phyloP scores from a whole-genome alignment of 2,329 filamentous ascomycete genomes.

The Phyllosticta citrichinensis region DNA sequence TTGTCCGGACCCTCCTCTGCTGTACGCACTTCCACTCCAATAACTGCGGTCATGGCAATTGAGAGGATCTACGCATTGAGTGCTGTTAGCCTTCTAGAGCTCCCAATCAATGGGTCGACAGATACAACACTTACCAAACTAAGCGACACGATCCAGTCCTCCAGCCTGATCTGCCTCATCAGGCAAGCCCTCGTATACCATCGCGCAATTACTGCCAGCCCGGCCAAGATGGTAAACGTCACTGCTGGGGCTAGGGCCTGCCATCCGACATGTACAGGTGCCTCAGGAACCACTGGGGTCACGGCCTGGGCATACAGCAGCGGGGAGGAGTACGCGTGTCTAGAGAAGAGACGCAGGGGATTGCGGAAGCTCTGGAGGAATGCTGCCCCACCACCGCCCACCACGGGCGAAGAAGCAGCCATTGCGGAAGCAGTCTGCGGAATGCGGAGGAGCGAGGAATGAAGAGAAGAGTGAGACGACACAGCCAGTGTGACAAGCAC shows the following conservation, averaged over 20 bases:
- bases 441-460: neutral
- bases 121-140: slow-evolving; percentile 16
- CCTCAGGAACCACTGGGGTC: neutral
- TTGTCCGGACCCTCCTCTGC: neutral
- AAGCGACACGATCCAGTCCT: slow-evolving; percentile 21
- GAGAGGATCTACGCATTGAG: slow-evolving; percentile 16
- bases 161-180: slow-evolving; percentile 12
- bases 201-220: slow-evolving; percentile 17
- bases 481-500: neutral
- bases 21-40: slow-evolving; percentile 14
- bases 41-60: slow-evolving; percentile 18
- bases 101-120: neutral
- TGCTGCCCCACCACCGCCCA: neutral
- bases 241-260: slow-evolving; percentile 19
- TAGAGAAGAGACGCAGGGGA: neutral
- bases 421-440: neutral
- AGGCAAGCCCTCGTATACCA: slow-evolving; percentile 20
- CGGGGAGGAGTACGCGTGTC: neutral
- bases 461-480: neutral
- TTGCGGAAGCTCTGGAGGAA: neutral
- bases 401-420: neutral
- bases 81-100: too few species aligned
- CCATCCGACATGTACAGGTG: slow-evolving; percentile 3
- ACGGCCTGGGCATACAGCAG: slow-evolving; percentile 1
- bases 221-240: slow-evolving; percentile 18